These are phyloP conservation scores for Prototheca wickerhamii DNA, from an alignment of 163 green algal species.

Conservation along the genomic window DNA sequence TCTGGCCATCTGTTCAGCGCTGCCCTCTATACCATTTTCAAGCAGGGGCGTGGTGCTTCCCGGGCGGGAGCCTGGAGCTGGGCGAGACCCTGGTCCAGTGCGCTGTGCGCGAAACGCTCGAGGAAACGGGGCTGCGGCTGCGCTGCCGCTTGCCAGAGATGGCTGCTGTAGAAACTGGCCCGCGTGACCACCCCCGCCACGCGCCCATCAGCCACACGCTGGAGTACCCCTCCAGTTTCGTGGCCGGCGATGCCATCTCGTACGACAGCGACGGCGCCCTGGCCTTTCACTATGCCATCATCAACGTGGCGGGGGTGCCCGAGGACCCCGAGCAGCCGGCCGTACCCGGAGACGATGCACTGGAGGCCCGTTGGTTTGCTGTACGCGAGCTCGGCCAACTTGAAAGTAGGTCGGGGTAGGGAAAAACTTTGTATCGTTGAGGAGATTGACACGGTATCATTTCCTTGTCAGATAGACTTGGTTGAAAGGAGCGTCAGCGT, in stretches of 20 bases:
- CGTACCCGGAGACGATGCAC: slow-evolving; percentile 19
- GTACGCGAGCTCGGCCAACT: slow-evolving; percentile 11
- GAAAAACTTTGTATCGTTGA: too few species aligned
- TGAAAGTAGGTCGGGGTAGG: slow-evolving; percentile 4
- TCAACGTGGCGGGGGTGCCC: slow-evolving; percentile 20
- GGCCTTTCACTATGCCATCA: slow-evolving; percentile 28
- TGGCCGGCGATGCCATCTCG: slow-evolving; percentile 18
- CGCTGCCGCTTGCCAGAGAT: not conserved
- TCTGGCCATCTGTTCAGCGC: not conserved
- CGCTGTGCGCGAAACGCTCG: slow-evolving; percentile 24
- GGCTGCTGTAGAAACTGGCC: not conserved
- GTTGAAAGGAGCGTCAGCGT: too few species aligned
- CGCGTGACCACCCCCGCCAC: not conserved
- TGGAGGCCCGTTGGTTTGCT: slow-evolving; percentile 17
- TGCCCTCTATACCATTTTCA: not conserved
- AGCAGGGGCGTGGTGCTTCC: slow-evolving; percentile 46
- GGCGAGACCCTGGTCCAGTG: slow-evolving; percentile 35
- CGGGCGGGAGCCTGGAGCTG: slow-evolving; percentile 53
- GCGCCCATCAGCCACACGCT: not conserved
- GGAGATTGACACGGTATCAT: not conserved
- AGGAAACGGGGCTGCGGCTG: slow-evolving; percentile 29
- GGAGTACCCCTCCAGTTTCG: slow-evolving; percentile 13
- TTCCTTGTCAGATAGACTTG: not conserved
- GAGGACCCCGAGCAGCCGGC: slow-evolving; percentile 10
- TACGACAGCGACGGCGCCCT: slow-evolving; percentile 8